Evolutionary conservation across 2,329 filamentous ascomycete genomes (phyloP).

Genomic region (Pseudogymnoascus sp.): DNA sequence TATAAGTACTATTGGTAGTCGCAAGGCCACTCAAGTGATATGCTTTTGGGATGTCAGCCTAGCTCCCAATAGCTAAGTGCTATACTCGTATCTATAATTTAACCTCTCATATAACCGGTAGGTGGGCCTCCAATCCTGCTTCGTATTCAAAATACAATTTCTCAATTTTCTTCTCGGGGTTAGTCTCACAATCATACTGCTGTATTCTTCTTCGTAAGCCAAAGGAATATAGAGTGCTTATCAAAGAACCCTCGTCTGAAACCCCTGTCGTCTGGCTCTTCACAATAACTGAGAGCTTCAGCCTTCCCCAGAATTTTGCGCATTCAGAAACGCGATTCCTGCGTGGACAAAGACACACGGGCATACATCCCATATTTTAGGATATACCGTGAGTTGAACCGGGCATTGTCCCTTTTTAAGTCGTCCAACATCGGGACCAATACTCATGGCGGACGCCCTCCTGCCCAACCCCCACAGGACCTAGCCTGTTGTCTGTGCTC

Average conservation of each 20-base stretch:
- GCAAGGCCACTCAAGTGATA: neutral
- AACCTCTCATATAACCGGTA: neutral
- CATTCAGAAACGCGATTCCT: neutral
- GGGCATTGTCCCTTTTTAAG: no score
- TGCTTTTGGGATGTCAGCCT: neutral
- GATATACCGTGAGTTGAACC: neutral
- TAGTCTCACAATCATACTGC: neutral
- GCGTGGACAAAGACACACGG: neutral
- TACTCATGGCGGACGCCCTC: neutral
- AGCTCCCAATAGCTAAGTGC: neutral
- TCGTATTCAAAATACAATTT: neutral
- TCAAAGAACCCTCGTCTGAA: neutral
- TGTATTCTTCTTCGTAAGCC: neutral
- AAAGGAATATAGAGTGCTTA: neutral
- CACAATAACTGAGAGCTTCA: neutral
- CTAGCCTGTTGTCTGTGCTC: neutral
- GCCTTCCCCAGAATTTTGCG: no score
- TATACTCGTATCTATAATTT: neutral
- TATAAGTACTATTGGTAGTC: neutral
- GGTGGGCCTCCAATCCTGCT: neutral
- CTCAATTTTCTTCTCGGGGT: neutral
- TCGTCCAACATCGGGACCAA: neutral
- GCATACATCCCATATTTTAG: neutral
- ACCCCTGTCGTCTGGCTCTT: neutral
- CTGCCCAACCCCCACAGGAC: neutral